Percentiles rank a stretch among this genome's conserved stretches.
These are phyloP conservation scores for Adansonia grandidieri DNA, from an alignment of 441 rosid species.

Conservation along the genomic window DNA sequence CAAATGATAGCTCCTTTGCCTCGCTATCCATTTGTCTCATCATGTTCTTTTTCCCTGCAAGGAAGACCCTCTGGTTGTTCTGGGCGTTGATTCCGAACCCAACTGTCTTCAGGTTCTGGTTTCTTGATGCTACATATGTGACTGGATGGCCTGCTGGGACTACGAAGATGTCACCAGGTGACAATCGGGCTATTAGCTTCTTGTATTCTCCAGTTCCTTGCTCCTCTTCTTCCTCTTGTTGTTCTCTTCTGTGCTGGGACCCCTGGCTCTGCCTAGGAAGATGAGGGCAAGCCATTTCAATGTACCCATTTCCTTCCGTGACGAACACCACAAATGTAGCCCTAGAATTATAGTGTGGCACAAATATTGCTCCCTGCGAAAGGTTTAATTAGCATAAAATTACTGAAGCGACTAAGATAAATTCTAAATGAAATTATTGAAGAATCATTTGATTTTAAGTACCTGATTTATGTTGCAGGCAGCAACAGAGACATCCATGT, in stretches of 20 bases:
- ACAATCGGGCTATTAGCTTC: conserved; percentile 44
- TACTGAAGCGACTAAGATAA: too few species aligned
- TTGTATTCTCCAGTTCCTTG: conserved; percentile 34
- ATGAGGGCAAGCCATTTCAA: not conserved
- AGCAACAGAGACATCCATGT: not conserved
- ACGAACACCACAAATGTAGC: not conserved
- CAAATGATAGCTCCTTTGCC: conserved; percentile 50
- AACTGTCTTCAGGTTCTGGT: conserved; percentile 34
- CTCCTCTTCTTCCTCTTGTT: conserved; percentile 29
- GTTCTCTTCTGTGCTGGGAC: not conserved
- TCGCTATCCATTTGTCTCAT: conserved; percentile 41
- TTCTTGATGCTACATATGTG: conserved; percentile 33
- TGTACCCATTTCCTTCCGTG: not conserved
- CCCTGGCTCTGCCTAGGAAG: not conserved
- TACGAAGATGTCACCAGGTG: conserved; percentile 53
- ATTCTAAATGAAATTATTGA: too few species aligned
- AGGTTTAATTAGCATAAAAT: not conserved
- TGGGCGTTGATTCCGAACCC: conserved; percentile 51
- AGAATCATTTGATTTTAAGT: not conserved
- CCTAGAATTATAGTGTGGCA: not conserved
- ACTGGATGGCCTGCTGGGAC: conserved; percentile 57
- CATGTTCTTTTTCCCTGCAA: conserved; percentile 56
- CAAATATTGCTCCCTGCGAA: conserved; percentile 5
- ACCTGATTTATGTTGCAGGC: not conserved
- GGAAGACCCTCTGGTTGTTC: conserved; percentile 55